Evolutionary conservation across 1,284 basidiomycete species (phyloP), one percentile per base, ranked within the genome.

Genomic region (Sanghuangporus baumii): DNA sequence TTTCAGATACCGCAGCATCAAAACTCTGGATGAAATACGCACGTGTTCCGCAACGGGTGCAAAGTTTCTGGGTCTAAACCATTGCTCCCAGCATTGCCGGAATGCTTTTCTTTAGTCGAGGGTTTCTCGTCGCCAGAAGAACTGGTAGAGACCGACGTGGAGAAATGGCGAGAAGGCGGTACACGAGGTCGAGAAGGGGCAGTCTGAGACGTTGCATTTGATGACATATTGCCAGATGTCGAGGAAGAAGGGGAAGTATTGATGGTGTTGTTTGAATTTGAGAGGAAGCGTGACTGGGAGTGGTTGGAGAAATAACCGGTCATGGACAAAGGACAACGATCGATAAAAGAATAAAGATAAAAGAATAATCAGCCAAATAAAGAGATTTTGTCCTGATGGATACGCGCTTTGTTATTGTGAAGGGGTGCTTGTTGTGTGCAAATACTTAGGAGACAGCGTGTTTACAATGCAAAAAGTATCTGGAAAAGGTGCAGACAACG

Each of bases 21-120:
- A 55, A 43, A 56, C 60, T 16, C 14, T 18, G 12, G 62, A 66
- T 68, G 67, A 71, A 70, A 73, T 71, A 90, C 89, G 85, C 87
- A 92, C 90, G 90, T 92, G 77, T 88, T 87, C 80, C 86, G 81
- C 67, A 92, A 79, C 59, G 89, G 89, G 74, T 91, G 89, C 7
- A 88, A 82, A 55, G 70, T 60, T 11, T 55, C 55, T 40, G 60
- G 50, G 31, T 50, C 65, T 41, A 67, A 66, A 36, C 73, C 75
- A 61, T 76, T 77, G 61, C 74, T 70, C 55, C 75, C 71, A 43
- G 74, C 72, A 60, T 74, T 75, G 31, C 69, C 71, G 36, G 70
- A 54, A 11, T 73, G 67, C 64, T 78, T 76, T 70, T 82, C 80
- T 69, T 79, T 80, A 59, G 75, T 74, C 57, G 75, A 71, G 14